These are phyloP conservation scores for Ceratocystis lukuohia DNA, from an alignment of 2,329 filamentous ascomycete species.

Conservation along the genomic window DNA sequence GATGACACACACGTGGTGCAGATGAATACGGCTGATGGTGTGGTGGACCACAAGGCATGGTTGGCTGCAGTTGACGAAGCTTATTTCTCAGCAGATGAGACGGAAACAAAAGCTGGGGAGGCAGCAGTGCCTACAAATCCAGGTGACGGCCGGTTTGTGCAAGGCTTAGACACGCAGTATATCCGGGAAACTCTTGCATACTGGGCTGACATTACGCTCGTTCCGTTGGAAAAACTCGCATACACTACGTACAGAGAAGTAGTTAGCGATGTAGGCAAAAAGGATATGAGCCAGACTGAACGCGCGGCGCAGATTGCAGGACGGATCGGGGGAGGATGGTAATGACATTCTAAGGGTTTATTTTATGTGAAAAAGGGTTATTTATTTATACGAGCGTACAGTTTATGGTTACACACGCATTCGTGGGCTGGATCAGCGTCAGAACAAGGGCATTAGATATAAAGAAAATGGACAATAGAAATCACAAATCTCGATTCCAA, in stretches of 20 bases:
- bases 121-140: background rate
- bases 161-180: slow-evolving; percentile 51
- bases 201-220: slow-evolving; percentile 61
- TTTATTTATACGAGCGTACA: background rate
- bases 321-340: slow-evolving; percentile 92
- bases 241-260: slow-evolving; percentile 86
- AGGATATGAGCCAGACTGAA: slow-evolving; percentile 54
- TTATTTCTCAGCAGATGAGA: slow-evolving; percentile 65
- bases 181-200: slow-evolving; percentile 57
- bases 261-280: slow-evolving; percentile 86
- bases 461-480: background rate
- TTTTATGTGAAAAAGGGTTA: background rate
- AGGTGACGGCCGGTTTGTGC: slow-evolving; percentile 36
- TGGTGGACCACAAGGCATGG: slow-evolving; percentile 77
- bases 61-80: slow-evolving; percentile 71
- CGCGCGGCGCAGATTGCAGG: slow-evolving; percentile 78
- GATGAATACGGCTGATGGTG: slow-evolving; percentile 36
- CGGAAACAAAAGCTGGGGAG: background rate
- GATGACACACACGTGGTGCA: slow-evolving; percentile 56
- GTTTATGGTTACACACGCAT: background rate
- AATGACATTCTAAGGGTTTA: slow-evolving; percentile 21
- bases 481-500: background rate
- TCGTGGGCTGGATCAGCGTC: background rate
- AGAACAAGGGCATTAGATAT: background rate
- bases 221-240: slow-evolving; percentile 57